Conservation (phyloP, 441 rosid genomes). For the Syzygium malaccense region DNA sequence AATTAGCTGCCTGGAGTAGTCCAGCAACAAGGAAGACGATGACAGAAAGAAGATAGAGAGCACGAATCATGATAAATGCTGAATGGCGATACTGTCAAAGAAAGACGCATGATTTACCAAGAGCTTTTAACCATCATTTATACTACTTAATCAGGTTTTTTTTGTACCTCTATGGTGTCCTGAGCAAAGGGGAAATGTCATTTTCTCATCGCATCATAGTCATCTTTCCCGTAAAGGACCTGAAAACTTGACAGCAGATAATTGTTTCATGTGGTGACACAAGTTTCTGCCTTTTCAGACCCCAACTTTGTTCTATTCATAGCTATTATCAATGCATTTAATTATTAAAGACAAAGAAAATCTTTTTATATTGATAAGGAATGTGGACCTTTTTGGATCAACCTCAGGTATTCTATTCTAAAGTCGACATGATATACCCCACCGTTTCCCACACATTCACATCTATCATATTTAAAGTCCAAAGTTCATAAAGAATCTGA, state of each 20-base stretch:
- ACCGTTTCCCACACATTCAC: neutral
- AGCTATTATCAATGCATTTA: neutral
- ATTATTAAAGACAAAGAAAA: neutral
- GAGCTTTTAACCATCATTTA: neutral
- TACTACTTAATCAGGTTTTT: neutral
- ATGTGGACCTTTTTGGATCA: neutral
- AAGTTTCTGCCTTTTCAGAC: neutral
- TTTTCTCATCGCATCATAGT: neutral
- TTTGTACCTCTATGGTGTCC: neutral
- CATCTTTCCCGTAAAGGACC: neutral
- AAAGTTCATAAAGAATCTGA: neutral
- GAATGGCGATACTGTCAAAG: neutral
- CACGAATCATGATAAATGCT: neutral
- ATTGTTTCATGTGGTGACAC: neutral
- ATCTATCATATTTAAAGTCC: neutral
- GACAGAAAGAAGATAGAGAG: constrained; percentile 12
- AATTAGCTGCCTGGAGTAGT: neutral
- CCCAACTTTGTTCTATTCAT: neutral
- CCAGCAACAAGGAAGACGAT: constrained; percentile 7
- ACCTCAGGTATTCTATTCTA: neutral
- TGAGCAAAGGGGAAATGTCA: neutral
- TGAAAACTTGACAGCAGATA: neutral
- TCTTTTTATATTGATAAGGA: neutral
- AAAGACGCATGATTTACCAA: neutral
- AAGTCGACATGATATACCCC: neutral